Conservation (phyloP, 2,329 filamentous ascomycete genomes). For the Parastagonospora avenae region DNA sequence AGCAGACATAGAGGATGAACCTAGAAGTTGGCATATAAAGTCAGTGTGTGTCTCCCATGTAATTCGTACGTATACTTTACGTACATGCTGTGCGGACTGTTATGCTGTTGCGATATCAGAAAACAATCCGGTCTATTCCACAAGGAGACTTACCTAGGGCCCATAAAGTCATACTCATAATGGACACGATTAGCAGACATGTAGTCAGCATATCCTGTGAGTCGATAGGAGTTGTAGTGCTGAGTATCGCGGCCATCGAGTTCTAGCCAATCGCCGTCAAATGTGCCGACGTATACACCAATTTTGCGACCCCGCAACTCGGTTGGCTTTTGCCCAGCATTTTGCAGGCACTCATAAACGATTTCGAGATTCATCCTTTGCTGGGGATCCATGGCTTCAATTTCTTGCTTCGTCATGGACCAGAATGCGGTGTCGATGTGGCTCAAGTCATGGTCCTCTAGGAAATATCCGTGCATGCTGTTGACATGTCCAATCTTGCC, state of each 20-base stretch:
- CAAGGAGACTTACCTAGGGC: slow-evolving; percentile 29
- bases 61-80: no score
- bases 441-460: slow-evolving; percentile 4
- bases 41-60: no score
- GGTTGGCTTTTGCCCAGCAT: slow-evolving; percentile 21
- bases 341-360: slow-evolving; percentile 44
- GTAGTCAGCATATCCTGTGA: slow-evolving; percentile 20
- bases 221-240: slow-evolving; percentile 6
- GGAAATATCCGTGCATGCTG: slow-evolving; percentile 20
- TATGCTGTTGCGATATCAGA: not conserved
- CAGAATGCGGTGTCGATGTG: slow-evolving; percentile 25
- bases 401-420: slow-evolving; percentile 13
- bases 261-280: slow-evolving; percentile 29
- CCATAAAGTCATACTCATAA: slow-evolving; percentile 21
- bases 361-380: slow-evolving; percentile 34
- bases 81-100: slow-evolving; percentile 44
- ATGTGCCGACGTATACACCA: slow-evolving; percentile 39
- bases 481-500: slow-evolving; percentile 21
- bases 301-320: slow-evolving; percentile 28
- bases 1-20: slow-evolving; percentile 35
- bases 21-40: no score
- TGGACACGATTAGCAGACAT: slow-evolving; percentile 30
- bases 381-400: slow-evolving; percentile 24
- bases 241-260: not conserved
- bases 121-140: not conserved